Evolutionary conservation across 306 rosid genomes (phyloP).

Genomic region (Malus sieversii): DNA sequence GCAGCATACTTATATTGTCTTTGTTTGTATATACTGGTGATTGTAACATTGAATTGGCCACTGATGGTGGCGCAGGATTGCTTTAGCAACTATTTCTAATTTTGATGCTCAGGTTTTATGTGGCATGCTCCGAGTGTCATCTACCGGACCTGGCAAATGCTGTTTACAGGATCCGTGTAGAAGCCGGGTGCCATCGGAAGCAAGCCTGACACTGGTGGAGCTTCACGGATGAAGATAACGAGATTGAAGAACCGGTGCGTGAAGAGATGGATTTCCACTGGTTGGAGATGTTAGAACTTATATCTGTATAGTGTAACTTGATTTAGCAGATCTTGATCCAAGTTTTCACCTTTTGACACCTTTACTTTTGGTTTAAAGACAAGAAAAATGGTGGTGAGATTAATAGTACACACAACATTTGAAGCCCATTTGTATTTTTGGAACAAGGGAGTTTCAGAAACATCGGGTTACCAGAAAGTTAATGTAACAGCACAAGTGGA

Average conservation of each 20-base stretch:
- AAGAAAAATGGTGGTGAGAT: conserved; percentile 15
- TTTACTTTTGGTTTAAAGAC: background rate
- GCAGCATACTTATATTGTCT: conserved; percentile 17
- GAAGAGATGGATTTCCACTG: background rate
- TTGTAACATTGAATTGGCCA: conserved; percentile 60
- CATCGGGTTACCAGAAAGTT: conserved; percentile 7
- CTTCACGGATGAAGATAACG: background rate
- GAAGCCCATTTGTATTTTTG: conserved; percentile 28
- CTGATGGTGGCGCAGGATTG: conserved; percentile 44
- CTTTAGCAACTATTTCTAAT: conserved; percentile 26
- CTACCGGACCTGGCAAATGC: conserved; percentile 11
- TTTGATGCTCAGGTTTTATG: conserved; percentile 28
- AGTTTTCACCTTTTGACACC: background rate
- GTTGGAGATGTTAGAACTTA: background rate
- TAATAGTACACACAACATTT: background rate
- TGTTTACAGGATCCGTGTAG: background rate
- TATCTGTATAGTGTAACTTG: conserved; percentile 19
- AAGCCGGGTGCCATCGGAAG: conserved; percentile 13
- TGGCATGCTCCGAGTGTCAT: conserved; percentile 19
- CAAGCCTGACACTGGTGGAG: background rate
- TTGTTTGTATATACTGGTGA: conserved; percentile 58
- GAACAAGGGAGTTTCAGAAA: conserved; percentile 22
- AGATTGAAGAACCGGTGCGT: background rate
- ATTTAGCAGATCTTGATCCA: conserved; percentile 3
- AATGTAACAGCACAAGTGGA: background rate